Conservation (phyloP, 768 basidiomycete species). For the Lactarius akahatsu region DNA sequence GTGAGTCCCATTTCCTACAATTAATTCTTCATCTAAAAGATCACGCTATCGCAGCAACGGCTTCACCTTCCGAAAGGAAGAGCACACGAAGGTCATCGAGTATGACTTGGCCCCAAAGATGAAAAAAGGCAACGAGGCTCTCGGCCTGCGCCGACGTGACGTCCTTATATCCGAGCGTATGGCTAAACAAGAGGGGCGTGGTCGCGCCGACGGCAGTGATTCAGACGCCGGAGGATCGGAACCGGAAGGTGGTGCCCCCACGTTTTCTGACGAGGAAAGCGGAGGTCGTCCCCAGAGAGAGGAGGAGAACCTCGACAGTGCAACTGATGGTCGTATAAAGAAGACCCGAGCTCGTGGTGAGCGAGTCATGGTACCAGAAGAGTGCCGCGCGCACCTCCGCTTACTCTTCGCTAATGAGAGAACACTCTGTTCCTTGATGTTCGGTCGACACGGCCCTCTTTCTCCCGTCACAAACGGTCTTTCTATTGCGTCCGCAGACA, state of each 20-base stretch:
- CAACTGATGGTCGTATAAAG: conserved; percentile 77
- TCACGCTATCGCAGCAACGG: conserved; percentile 49
- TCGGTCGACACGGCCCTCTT: conserved; percentile 89
- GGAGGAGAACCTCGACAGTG: conserved; percentile 35
- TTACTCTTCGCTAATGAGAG: conserved; percentile 82
- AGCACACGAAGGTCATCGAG: conserved; percentile 91
- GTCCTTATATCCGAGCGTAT: conserved; percentile 51
- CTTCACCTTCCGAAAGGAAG: conserved; percentile 93
- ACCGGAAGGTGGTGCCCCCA: conserved; percentile 48
- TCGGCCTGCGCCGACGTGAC: conserved; percentile 67
- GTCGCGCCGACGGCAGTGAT: conserved; percentile 34
- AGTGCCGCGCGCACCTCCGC: conserved; percentile 92
- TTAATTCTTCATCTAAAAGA: conserved; percentile 4
- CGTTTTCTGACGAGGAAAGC: conserved; percentile 51
- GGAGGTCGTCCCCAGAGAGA: conserved; percentile 35
- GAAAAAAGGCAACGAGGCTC: conserved; percentile 55
- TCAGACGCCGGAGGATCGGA: conserved; percentile 54
- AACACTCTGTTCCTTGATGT: conserved; percentile 82
- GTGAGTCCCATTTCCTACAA: conserved; percentile 48
- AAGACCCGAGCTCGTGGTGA: conserved; percentile 80
- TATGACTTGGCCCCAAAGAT: conserved; percentile 83
- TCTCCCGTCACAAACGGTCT: conserved; percentile 60
- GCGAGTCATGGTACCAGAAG: conserved; percentile 85
- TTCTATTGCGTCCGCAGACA: conserved; percentile 78
- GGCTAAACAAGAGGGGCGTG: neutral